These are phyloP conservation scores for Alliaria petiolata DNA, from an alignment of 345 rosid species.

Conservation along the genomic window DNA sequence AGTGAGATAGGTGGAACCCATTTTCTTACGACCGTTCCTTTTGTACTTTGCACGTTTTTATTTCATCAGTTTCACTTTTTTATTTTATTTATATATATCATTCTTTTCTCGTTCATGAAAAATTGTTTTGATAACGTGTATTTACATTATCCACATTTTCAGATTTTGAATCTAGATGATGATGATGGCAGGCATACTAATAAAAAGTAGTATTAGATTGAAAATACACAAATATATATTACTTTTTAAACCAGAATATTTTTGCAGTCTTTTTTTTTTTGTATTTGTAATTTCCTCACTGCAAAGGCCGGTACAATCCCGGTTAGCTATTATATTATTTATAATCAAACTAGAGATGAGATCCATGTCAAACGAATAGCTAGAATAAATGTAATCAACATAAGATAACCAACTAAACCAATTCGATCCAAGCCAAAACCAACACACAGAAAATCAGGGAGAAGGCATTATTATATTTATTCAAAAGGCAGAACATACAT, in stretches of 20 bases:
- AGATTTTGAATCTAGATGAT: too few relatives aligned
- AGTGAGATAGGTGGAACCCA: constrained; percentile 7
- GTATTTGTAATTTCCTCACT: too few relatives aligned
- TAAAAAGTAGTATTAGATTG: neutral
- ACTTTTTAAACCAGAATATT: neutral
- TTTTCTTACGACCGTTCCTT: constrained; percentile 11
- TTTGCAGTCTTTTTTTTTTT: neutral
- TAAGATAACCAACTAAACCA: neutral
- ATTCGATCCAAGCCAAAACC: neutral
- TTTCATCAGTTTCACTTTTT: neutral
- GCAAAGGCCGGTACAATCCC: too few relatives aligned
- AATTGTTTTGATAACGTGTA: neutral
- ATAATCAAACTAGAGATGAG: neutral
- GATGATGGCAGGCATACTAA: neutral
- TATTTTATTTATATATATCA: neutral
- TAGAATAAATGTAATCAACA: neutral
- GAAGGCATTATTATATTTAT: neutral
- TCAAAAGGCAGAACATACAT: neutral
- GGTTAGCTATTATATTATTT: neutral
- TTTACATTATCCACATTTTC: too few relatives aligned
- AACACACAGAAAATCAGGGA: neutral
- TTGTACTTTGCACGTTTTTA: neutral
- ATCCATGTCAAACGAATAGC: neutral
- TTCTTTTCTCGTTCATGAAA: neutral
- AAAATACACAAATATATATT: neutral